Evolutionary conservation across 2,329 filamentous ascomycete genomes (phyloP).

Genomic region (Penicillium occitanis): DNA sequence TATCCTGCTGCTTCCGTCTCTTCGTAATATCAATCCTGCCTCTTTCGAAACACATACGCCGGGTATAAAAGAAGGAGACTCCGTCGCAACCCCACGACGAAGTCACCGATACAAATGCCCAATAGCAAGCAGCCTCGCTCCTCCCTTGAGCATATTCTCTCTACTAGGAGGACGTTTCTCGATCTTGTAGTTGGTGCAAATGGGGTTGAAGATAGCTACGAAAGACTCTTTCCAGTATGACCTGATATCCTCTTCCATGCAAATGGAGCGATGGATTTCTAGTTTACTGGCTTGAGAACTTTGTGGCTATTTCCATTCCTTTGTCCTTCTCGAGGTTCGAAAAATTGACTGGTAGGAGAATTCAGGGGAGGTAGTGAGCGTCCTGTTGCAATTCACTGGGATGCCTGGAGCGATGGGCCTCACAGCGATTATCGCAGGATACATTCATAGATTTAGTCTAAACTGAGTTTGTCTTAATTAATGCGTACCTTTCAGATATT

Average conservation of each 20-base stretch:
- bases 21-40: background rate
- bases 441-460: slow-evolving; percentile 3
- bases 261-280: slow-evolving; percentile 20
- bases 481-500: background rate
- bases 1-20: slow-evolving; percentile 1
- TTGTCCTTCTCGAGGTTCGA: background rate
- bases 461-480: too few relatives aligned
- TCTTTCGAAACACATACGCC: slow-evolving; percentile 4
- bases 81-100: slow-evolving; percentile 47
- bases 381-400: slow-evolving; percentile 18
- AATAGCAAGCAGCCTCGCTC: slow-evolving; percentile 40
- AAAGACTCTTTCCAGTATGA: slow-evolving; percentile 8
- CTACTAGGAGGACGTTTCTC: slow-evolving; percentile 19
- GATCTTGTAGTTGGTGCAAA: slow-evolving; percentile 7
- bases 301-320: background rate
- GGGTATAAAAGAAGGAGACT: slow-evolving; percentile 59
- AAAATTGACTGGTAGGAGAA: slow-evolving; percentile 9
- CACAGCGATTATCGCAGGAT: slow-evolving; percentile 20
- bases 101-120: slow-evolving; percentile 61
- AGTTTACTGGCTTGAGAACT: slow-evolving; percentile 22
- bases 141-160: background rate
- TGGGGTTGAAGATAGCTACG: background rate
- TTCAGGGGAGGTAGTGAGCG: background rate
- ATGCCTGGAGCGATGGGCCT: slow-evolving; percentile 2
- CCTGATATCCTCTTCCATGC: slow-evolving; percentile 20